Evolutionary conservation across 2,329 filamentous ascomycete genomes (phyloP).

Genomic region (Colletotrichum sp.): DNA sequence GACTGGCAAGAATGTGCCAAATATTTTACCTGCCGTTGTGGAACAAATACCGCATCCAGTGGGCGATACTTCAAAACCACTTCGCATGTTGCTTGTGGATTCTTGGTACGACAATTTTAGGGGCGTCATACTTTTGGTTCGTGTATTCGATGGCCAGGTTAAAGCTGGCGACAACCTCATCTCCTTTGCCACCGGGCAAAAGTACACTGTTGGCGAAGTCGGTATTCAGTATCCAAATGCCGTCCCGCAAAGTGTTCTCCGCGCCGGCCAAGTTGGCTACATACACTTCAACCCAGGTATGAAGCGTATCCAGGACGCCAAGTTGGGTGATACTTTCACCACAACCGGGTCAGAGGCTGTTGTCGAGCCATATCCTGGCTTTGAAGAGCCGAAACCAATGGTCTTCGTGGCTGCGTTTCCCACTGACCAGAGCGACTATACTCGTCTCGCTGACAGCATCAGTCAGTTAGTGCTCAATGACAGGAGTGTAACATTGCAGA

Average conservation of each 20-base stretch:
- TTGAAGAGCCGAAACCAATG: slow-evolving; percentile 98
- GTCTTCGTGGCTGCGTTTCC: slow-evolving; percentile 98
- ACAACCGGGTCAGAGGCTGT: slow-evolving; percentile 75
- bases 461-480: slow-evolving; percentile 94
- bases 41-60: slow-evolving; percentile 81
- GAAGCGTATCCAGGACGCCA: slow-evolving; percentile 95
- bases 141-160: slow-evolving; percentile 88
- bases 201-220: slow-evolving; percentile 94
- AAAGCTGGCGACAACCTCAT: slow-evolving; percentile 83
- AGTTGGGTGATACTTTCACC: slow-evolving; percentile 95
- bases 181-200: slow-evolving; percentile 85
- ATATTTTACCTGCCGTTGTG: slow-evolving; percentile 85
- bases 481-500: slow-evolving; percentile 89
- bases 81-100: slow-evolving; percentile 89
- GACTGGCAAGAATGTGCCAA: slow-evolving; percentile 85
- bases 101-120: slow-evolving; percentile 98
- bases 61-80: slow-evolving; percentile 74
- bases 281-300: slow-evolving; percentile 98
- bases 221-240: slow-evolving; percentile 95
- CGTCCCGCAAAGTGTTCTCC: slow-evolving; percentile 78
- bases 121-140: slow-evolving; percentile 88
- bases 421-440: slow-evolving; percentile 87
- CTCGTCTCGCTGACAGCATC: slow-evolving; percentile 90
- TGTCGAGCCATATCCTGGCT: slow-evolving; percentile 86
- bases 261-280: slow-evolving; percentile 95